phyloP scores from a whole-genome alignment of 495 filamentous ascomycete species.

The Gamarada debralockiae region DNA sequence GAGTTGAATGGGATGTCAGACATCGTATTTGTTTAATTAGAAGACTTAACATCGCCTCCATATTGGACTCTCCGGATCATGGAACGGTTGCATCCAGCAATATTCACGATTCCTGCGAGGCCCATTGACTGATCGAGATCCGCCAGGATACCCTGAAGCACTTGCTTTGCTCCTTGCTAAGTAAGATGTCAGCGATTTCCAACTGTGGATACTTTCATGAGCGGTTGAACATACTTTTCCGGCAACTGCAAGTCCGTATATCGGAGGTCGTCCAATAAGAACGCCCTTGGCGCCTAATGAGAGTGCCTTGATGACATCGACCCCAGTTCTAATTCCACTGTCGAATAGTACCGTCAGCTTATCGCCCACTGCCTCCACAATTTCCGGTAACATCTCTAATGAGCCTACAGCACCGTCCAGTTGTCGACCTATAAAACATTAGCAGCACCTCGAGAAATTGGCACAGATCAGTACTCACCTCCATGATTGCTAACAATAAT shows the following conservation, averaged over 20 bases:
- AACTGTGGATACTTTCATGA: background rate
- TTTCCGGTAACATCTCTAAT: slow-evolving; percentile 88
- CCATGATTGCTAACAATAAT: slow-evolving; percentile 80
- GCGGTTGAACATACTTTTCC: slow-evolving; percentile 32
- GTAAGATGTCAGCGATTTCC: background rate
- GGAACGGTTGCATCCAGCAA: slow-evolving; percentile 46
- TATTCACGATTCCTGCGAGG: slow-evolving; percentile 48
- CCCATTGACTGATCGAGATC: slow-evolving; percentile 61
- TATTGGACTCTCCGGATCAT: slow-evolving; percentile 51
- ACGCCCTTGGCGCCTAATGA: slow-evolving; percentile 51
- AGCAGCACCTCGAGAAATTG: background rate
- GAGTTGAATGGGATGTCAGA: no score
- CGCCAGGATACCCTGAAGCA: slow-evolving; percentile 52
- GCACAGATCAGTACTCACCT: slow-evolving; percentile 68
- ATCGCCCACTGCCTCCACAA: slow-evolving; percentile 82
- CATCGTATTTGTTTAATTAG: slow-evolving; percentile 9
- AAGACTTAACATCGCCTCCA: slow-evolving; percentile 44
- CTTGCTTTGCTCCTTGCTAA: slow-evolving; percentile 49
- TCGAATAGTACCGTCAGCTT: slow-evolving; percentile 86
- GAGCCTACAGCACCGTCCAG: slow-evolving; percentile 84
- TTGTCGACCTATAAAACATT: slow-evolving; percentile 60
- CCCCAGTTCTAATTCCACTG: slow-evolving; percentile 81
- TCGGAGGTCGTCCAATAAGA: slow-evolving; percentile 45
- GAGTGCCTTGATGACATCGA: slow-evolving; percentile 89
- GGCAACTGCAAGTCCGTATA: slow-evolving; percentile 45